A percentile compares a stretch with the other conserved stretches of the same genome.
Evolutionary conservation across 2,329 filamentous ascomycete species (phyloP).

Genomic region (Ramularia endophylla): DNA sequence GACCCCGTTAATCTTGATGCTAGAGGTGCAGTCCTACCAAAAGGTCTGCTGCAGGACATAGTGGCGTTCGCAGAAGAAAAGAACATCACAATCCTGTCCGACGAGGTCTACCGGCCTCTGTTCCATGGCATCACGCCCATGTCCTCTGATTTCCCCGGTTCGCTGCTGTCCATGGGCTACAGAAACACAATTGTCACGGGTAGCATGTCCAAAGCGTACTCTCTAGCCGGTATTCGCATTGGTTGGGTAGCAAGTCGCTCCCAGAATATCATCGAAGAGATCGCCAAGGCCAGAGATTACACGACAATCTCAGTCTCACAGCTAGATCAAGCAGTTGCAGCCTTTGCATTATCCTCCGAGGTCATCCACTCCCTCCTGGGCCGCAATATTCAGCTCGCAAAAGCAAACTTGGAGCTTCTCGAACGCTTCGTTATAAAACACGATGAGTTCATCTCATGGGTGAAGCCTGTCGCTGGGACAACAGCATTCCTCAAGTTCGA

Average conservation of each 20-base stretch:
- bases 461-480: constrained; percentile 70
- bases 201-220: constrained; percentile 80
- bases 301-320: constrained; percentile 82
- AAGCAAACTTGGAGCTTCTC: constrained; percentile 60
- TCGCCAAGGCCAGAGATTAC: constrained; percentile 67
- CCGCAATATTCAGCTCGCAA: constrained; percentile 62
- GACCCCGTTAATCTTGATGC: too few species aligned
- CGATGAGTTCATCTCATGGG: constrained; percentile 60
- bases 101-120: constrained; percentile 80
- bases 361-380: constrained; percentile 59
- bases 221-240: constrained; percentile 71
- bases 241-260: constrained; percentile 75
- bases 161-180: constrained; percentile 66
- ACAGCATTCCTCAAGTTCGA: constrained; percentile 71
- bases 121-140: constrained; percentile 62
- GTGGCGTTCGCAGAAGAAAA: constrained; percentile 57
- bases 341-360: constrained; percentile 61
- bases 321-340: constrained; percentile 72
- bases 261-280: constrained; percentile 54
- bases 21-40: constrained; percentile 59
- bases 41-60: constrained; percentile 54
- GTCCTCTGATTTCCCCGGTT: constrained; percentile 55
- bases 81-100: constrained; percentile 62
- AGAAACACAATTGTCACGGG: constrained; percentile 65
- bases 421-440: constrained; percentile 62